phyloP scores from a whole-genome alignment of 2,329 filamentous ascomycete species.

The Clathrospora elynae region DNA sequence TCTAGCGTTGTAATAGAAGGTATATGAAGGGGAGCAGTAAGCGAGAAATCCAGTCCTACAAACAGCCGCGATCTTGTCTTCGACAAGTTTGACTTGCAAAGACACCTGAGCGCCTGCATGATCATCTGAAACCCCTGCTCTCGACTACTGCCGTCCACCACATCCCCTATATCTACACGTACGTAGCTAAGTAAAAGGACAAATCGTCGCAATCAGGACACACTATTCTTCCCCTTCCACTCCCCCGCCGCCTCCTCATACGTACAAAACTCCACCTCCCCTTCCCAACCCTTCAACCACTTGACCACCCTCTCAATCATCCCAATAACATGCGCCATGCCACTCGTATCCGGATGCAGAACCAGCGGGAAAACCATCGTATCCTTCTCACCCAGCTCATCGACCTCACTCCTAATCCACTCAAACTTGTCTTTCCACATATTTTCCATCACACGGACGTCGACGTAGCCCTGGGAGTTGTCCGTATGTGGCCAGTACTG shows the following conservation, averaged over 20 bases:
- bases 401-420: slow-evolving; percentile 54
- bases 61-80: no score
- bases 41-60: no score
- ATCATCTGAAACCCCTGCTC: no score
- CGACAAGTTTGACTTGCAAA: no score
- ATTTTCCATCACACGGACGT: slow-evolving; percentile 61
- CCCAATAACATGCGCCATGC: slow-evolving; percentile 65
- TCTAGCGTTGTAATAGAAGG: no score
- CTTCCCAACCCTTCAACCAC: slow-evolving; percentile 56
- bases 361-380: slow-evolving; percentile 58
- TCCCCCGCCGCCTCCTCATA: slow-evolving; percentile 52
- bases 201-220: no score
- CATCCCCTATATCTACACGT: no score
- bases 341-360: slow-evolving; percentile 64
- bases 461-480: slow-evolving; percentile 64
- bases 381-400: slow-evolving; percentile 41
- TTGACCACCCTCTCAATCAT: slow-evolving; percentile 60
- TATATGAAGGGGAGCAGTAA: no score
- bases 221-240: slow-evolving; percentile 46
- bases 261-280: slow-evolving; percentile 54
- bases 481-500: slow-evolving; percentile 54
- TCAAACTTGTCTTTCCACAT: slow-evolving; percentile 66
- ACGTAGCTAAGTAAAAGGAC: no score
- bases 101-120: no score
- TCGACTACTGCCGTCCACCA: no score